Conservation (phyloP, 805 yeast genomes). For the Nakazawaea populi region DNA sequence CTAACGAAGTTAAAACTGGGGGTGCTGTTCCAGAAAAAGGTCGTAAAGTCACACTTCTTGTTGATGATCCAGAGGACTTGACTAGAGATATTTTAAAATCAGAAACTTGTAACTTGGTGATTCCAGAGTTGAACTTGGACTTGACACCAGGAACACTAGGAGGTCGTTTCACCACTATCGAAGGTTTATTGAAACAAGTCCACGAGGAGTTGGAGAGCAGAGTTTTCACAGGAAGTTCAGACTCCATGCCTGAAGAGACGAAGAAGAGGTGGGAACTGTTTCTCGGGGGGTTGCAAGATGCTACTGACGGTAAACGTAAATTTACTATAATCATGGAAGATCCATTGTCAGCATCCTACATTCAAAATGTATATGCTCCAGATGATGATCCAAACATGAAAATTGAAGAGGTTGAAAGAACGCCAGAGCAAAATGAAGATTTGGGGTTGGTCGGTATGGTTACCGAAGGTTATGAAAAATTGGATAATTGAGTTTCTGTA, state of each 20-base stretch:
- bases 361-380: conserved; percentile 98
- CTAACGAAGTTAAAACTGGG: conserved; percentile 97
- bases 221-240: conserved; percentile 82
- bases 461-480: conserved; percentile 7
- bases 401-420: conserved; percentile 86
- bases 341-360: conserved; percentile 91
- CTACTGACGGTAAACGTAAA: conserved; percentile 71
- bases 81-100: conserved; percentile 92
- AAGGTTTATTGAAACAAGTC: conserved; percentile 87
- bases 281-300: conserved; percentile 67
- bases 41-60: conserved; percentile 59
- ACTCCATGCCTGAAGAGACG: conserved; percentile 80
- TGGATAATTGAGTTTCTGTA: not conserved
- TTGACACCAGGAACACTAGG: conserved; percentile 95
- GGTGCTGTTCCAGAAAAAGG: conserved; percentile 92
- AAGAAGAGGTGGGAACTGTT: conserved; percentile 79
- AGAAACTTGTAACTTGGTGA: conserved; percentile 80
- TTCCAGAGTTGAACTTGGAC: conserved; percentile 89
- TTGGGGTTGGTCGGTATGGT: conserved; percentile 66
- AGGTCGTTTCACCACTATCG: conserved; percentile 95
- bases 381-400: conserved; percentile 96
- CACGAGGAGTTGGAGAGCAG: conserved; percentile 81
- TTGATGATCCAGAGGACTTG: conserved; percentile 88
- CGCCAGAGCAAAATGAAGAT: conserved; percentile 84
- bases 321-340: conserved; percentile 90